A percentile compares a stretch with the other conserved stretches of the same genome.
Evolutionary conservation across 768 basidiomycete genomes (phyloP).

Genomic region (Tylopilus rubrobrunneus): DNA sequence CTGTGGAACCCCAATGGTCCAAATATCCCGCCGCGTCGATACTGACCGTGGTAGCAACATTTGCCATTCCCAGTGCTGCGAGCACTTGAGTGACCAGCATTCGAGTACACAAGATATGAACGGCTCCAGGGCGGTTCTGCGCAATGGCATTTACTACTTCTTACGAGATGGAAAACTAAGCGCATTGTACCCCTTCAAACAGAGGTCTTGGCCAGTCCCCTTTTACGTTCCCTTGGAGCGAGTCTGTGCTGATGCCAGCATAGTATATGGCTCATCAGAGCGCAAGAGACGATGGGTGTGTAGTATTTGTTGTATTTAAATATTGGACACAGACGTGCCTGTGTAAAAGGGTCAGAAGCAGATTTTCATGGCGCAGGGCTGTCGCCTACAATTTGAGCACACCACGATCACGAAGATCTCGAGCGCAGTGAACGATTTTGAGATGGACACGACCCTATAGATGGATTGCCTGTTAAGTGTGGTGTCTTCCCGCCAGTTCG

Average conservation of each 20-base stretch:
- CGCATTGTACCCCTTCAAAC: slow-evolving; percentile 24
- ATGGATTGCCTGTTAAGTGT: slow-evolving; percentile 41
- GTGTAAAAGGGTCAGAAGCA: neutral
- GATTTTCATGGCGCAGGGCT: neutral
- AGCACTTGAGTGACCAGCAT: slow-evolving; percentile 29
- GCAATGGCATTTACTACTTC: slow-evolving; percentile 35
- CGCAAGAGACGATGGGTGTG: slow-evolving; percentile 36
- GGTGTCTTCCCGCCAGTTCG: slow-evolving; percentile 29
- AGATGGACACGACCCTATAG: slow-evolving; percentile 50
- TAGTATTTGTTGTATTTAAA: slow-evolving; percentile 16
- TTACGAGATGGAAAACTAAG: slow-evolving; percentile 31
- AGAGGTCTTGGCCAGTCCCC: slow-evolving; percentile 35
- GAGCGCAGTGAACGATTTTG: slow-evolving; percentile 47
- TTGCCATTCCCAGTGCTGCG: slow-evolving; percentile 31
- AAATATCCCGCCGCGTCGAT: slow-evolving; percentile 46
- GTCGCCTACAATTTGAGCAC: slow-evolving; percentile 32
- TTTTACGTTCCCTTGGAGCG: slow-evolving; percentile 32
- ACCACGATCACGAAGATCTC: slow-evolving; percentile 46
- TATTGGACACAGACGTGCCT: slow-evolving; percentile 30
- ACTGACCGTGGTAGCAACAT: slow-evolving; percentile 15
- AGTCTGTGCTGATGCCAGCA: slow-evolving; percentile 30
- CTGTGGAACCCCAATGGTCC: slow-evolving; percentile 40
- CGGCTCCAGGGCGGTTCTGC: slow-evolving; percentile 39
- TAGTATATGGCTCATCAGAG: slow-evolving; percentile 40
- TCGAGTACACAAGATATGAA: slow-evolving; percentile 44